Percentiles rank a stretch among this genome's conserved stretches.
Evolutionary conservation across 2,329 filamentous ascomycete species (phyloP).

Genomic region (Curvularia lunata): DNA sequence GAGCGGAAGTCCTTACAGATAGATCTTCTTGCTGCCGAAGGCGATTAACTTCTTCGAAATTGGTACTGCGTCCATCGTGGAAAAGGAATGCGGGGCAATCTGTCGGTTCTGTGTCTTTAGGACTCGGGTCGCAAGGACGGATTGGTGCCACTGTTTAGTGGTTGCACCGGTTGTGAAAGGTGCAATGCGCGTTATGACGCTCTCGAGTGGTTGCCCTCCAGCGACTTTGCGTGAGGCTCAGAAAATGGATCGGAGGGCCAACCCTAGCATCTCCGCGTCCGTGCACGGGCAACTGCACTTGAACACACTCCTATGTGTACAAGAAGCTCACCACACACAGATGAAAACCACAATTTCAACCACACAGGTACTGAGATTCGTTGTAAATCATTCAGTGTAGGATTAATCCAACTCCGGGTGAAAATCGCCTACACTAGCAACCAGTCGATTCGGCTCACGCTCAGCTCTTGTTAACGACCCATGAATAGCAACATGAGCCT

Average conservation of each 20-base stretch:
- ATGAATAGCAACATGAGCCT: background rate
- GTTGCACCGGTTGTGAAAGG: background rate
- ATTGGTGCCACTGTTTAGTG: background rate
- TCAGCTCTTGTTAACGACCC: background rate
- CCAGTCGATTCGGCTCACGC: background rate
- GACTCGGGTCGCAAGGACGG: background rate
- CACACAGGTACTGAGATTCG: background rate
- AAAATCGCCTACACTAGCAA: too few relatives aligned
- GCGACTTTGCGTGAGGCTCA: slow-evolving; percentile 15
- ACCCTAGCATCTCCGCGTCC: slow-evolving; percentile 17
- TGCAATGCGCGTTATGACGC: slow-evolving; percentile 9
- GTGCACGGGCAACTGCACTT: slow-evolving; percentile 6
- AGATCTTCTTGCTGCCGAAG: slow-evolving; percentile 55
- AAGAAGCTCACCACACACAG: background rate
- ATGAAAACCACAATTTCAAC: background rate
- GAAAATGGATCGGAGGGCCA: slow-evolving; percentile 26
- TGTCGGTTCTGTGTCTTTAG: too few relatives aligned
- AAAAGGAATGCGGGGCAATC: background rate
- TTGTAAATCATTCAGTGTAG: background rate
- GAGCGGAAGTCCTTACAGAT: slow-evolving; percentile 49
- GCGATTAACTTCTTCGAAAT: slow-evolving; percentile 45
- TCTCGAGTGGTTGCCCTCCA: slow-evolving; percentile 2
- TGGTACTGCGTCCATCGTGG: slow-evolving; percentile 38
- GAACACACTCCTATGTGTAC: background rate
- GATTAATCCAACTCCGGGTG: background rate